Conservation (phyloP, 768 basidiomycete genomes). For the Calocera cornea region DNA sequence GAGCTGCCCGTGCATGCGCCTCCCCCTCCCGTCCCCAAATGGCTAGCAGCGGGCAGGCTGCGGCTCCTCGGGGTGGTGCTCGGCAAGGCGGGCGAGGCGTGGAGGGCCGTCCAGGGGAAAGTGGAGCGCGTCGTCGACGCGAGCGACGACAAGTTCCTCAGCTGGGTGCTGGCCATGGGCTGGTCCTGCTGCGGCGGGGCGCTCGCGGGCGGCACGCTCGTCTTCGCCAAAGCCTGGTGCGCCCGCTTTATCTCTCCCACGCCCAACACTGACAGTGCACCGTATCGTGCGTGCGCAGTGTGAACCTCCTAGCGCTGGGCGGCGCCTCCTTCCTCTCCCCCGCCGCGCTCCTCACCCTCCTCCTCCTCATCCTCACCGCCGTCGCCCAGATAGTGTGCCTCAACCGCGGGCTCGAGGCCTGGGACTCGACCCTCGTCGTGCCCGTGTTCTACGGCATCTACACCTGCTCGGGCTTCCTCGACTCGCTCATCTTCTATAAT, state of each 20-base stretch:
- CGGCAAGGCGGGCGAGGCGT: constrained; percentile 29
- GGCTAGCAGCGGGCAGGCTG: constrained; percentile 6
- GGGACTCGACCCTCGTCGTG: constrained; percentile 82
- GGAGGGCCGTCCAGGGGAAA: constrained; percentile 37
- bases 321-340: constrained; percentile 48
- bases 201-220: constrained; percentile 75
- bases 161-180: constrained; percentile 82
- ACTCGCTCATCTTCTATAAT: constrained; percentile 60
- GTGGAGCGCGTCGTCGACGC: constrained; percentile 64
- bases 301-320: neutral
- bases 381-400: constrained; percentile 84
- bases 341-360: constrained; percentile 59
- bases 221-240: constrained; percentile 67
- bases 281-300: neutral
- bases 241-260: constrained; percentile 18
- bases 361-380: constrained; percentile 51
- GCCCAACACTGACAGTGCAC: neutral
- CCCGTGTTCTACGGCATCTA: constrained; percentile 93
- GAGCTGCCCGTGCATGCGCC: neutral
- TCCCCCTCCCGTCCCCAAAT: constrained; percentile 13
- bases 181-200: constrained; percentile 92
- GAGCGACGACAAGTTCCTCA: constrained; percentile 71
- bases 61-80: constrained; percentile 16
- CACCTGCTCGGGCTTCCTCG: constrained; percentile 58
- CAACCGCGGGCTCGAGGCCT: constrained; percentile 77